Conservation (phyloP, 2,329 filamentous ascomycete genomes). For the Phialocephala sp. region DNA sequence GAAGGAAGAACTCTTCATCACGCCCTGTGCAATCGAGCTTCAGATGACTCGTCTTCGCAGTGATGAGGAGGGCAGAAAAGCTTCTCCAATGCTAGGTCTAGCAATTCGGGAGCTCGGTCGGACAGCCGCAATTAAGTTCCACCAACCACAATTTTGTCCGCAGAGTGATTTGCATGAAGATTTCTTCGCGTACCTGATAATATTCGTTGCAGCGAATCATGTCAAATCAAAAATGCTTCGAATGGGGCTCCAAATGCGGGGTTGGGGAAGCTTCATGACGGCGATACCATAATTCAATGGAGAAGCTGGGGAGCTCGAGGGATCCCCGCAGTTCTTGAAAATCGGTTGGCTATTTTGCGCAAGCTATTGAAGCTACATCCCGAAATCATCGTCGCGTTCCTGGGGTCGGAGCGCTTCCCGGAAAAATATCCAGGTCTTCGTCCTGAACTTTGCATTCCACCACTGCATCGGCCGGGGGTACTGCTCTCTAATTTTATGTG, state of each 20-base stretch:
- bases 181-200: slow-evolving; percentile 25
- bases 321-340: slow-evolving; percentile 9
- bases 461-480: slow-evolving; percentile 12
- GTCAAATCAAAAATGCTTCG: slow-evolving; percentile 12
- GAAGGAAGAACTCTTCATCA: neutral
- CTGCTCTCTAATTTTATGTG: neutral
- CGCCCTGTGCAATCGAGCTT: neutral
- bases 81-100: neutral
- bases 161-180: slow-evolving; percentile 19
- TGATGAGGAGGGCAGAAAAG: neutral
- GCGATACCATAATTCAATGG: slow-evolving; percentile 19
- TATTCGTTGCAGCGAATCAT: slow-evolving; percentile 25
- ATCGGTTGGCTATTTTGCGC: slow-evolving; percentile 17
- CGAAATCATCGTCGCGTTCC: slow-evolving; percentile 17
- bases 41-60: neutral
- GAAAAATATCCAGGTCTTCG: slow-evolving; percentile 34
- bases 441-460: slow-evolving; percentile 16
- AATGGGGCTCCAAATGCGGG: slow-evolving; percentile 29
- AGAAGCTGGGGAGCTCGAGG: slow-evolving; percentile 11
- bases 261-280: slow-evolving; percentile 15
- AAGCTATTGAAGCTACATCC: slow-evolving; percentile 12
- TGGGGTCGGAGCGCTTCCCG: slow-evolving; percentile 23
- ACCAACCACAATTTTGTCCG: slow-evolving; percentile 29
- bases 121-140: slow-evolving; percentile 24
- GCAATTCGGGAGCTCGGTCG: slow-evolving; percentile 21